Evolutionary conservation across 2,329 filamentous ascomycete genomes (phyloP).

Genomic region (Aschersonia sp.): DNA sequence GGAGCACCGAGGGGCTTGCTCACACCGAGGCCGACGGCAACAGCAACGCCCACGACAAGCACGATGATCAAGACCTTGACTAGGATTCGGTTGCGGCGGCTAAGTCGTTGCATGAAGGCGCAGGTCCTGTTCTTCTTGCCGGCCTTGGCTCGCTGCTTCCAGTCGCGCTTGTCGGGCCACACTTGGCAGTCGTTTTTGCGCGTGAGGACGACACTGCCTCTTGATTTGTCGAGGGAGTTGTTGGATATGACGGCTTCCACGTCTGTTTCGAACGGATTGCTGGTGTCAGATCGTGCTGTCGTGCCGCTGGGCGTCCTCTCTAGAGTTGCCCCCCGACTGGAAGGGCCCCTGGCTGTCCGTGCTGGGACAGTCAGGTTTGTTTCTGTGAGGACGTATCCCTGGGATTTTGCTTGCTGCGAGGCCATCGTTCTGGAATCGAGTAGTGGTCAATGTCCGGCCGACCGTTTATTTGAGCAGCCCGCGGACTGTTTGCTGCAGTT

Average conservation of each 20-base stretch:
- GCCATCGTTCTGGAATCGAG: too few species aligned
- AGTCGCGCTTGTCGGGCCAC: conserved; percentile 46
- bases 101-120: conserved; percentile 37
- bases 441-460: too few species aligned
- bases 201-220: conserved; percentile 11
- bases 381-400: conserved; percentile 7
- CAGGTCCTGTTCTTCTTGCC: conserved; percentile 38
- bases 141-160: conserved; percentile 43
- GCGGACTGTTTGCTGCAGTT: too few species aligned
- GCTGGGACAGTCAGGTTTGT: conserved; percentile 12
- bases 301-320: conserved; percentile 20
- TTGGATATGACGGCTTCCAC: conserved; percentile 36
- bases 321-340: not conserved
- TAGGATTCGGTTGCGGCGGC: conserved; percentile 37
- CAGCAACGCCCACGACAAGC: conserved; percentile 36
- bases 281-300: conserved; percentile 26
- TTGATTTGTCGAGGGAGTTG: conserved; percentile 17
- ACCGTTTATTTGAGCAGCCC: too few species aligned
- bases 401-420: conserved; percentile 8
- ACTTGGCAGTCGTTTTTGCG: conserved; percentile 36
- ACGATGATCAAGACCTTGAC: conserved; percentile 38
- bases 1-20: conserved; percentile 46
- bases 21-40: conserved; percentile 44
- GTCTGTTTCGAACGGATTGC: conserved; percentile 43
- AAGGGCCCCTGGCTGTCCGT: conserved; percentile 6